A percentile compares a stretch with the other conserved stretches of the same genome.
Conservation (phyloP, 2,329 filamentous ascomycete species). For the Verticillium tricorpus region DNA sequence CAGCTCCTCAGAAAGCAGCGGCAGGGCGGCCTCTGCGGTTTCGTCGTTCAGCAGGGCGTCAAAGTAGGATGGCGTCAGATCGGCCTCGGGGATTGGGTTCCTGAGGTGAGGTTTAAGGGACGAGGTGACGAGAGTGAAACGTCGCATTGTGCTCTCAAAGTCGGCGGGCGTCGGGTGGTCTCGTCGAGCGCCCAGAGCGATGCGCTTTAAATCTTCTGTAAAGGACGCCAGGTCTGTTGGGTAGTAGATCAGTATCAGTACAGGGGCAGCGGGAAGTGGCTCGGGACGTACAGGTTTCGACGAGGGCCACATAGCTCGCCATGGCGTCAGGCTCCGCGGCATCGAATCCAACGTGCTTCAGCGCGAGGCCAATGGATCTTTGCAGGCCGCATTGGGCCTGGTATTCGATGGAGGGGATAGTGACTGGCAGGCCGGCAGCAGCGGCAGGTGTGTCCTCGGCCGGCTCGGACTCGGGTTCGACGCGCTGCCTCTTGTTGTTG, state of each 20-base stretch:
- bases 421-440: not conserved
- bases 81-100: slow-evolving; percentile 40
- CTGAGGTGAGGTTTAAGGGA: slow-evolving; percentile 53
- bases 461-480: not conserved
- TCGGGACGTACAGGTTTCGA: slow-evolving; percentile 50
- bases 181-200: slow-evolving; percentile 45
- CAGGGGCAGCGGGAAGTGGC: slow-evolving; percentile 16
- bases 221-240: slow-evolving; percentile 44
- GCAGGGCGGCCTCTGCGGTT: slow-evolving; percentile 35
- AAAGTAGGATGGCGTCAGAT: slow-evolving; percentile 32
- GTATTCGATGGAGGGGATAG: slow-evolving; percentile 22
- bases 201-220: slow-evolving; percentile 40
- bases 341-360: slow-evolving; percentile 56
- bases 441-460: not conserved
- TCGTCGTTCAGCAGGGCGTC: slow-evolving; percentile 32
- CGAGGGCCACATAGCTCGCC: slow-evolving; percentile 51
- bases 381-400: slow-evolving; percentile 40
- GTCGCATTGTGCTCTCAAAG: slow-evolving; percentile 48
- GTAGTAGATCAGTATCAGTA: not conserved
- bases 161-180: slow-evolving; percentile 51
- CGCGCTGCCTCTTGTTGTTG: slow-evolving; percentile 4
- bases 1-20: slow-evolving; percentile 48
- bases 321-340: slow-evolving; percentile 50
- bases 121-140: slow-evolving; percentile 46
- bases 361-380: slow-evolving; percentile 49